A percentile compares a stretch with the other conserved stretches of the same genome.
Evolutionary conservation across 768 basidiomycete genomes (phyloP).

Genomic region (Suillus tomentosus): DNA sequence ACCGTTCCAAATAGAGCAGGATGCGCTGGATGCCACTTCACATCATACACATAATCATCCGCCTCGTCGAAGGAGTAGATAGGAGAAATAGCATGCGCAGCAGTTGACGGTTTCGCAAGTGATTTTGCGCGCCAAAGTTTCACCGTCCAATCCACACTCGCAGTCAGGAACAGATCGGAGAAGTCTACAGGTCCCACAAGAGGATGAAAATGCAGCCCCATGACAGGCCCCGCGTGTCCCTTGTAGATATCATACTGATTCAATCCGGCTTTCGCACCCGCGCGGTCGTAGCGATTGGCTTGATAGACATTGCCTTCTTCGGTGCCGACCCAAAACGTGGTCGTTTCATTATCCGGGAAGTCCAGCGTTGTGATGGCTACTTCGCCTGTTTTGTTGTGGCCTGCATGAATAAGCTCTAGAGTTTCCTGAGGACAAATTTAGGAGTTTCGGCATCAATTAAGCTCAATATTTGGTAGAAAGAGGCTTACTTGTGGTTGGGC

Average conservation of each 20-base stretch:
- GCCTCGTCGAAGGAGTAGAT: constrained; percentile 96
- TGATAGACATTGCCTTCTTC: constrained; percentile 98
- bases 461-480: neutral
- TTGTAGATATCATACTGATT: constrained; percentile 93
- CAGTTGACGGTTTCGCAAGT: constrained; percentile 70
- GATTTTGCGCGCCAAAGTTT: constrained; percentile 92
- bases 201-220: constrained; percentile 94
- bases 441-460: neutral
- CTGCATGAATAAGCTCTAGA: constrained; percentile 82
- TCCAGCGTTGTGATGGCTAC: constrained; percentile 93
- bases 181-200: constrained; percentile 90
- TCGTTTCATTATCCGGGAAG: constrained; percentile 95
- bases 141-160: constrained; percentile 97
- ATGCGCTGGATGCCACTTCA: constrained; percentile 96
- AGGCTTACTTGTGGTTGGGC: constrained; percentile 87
- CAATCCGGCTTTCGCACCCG: constrained; percentile 93
- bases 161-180: constrained; percentile 90
- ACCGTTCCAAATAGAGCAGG: constrained; percentile 93
- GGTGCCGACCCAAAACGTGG: constrained; percentile 96
- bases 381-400: constrained; percentile 96
- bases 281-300: constrained; percentile 95
- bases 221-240: constrained; percentile 91
- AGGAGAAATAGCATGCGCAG: constrained; percentile 57
- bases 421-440: constrained; percentile 67
- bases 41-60: constrained; percentile 98